Base-by-base conservation (phyloP, 169 alveolate species). In the Cyclospora cayetanensis region DNA sequence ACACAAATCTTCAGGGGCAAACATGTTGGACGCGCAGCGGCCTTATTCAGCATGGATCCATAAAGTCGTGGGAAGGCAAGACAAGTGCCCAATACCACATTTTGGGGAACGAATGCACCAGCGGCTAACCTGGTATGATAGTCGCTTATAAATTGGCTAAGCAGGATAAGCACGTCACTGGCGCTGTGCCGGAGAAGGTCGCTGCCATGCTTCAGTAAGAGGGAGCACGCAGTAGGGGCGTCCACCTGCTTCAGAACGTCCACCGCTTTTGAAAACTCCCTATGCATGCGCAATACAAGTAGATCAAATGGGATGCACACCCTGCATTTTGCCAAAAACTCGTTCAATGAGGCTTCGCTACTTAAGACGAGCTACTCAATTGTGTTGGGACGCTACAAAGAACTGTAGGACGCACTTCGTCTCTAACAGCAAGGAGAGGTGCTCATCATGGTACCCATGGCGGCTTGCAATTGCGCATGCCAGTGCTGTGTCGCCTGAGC, bases 141-240 rank as follows among this genome's bases (percentile, higher is more conserved):
- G 35, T 89, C 74, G 79, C 29, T 39, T 5, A 89, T 76, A 52
- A 89, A 50, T 29, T 76, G 83, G n/a, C 55, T 89, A 0, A 89
- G 29, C 20, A 89, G 90, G 25, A 42, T 76, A 43, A 89, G 90
- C 29, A 82, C 74, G 39, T 89, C 93, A 34, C 35, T n/a, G 35
- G 93, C 90, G 42, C 85, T 89, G 39, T 76, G 80, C 35, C 86
- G 35, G 34, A 89, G 83, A 22, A 89, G 83, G 53, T 35, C 46
- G 72, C 85, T 53, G 63, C 93, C 93, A 83, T 89, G 93, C 1
- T 65, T 55, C 43, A 89, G 90, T 68, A 89, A 72, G 41, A 89
- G 83, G 50, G 93, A 72, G 77, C 93, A 89, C 29, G 88, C 93
- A 4, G 93, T 35, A 4, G 93, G 93, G 35, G 93, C 90, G 60